Base-by-base conservation (phyloP, 257 asterid genomes). In the Voacanga thouarsii region DNA sequence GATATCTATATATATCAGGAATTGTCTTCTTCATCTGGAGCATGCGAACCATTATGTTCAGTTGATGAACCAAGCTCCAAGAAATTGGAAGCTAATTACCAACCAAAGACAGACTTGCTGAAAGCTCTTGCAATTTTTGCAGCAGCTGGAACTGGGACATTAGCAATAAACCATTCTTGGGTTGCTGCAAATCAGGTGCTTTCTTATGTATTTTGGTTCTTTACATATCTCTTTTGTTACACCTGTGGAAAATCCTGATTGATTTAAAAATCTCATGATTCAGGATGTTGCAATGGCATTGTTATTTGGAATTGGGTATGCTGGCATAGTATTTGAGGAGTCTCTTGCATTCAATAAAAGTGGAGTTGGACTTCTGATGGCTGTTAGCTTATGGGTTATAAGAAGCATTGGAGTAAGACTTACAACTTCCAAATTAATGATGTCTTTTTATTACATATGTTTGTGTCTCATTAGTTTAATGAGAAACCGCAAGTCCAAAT, bases 331-430 rank as follows among this genome's bases (percentile, higher is more conserved):
- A 88, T 95, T 95, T 77, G 99, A 95, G 81, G 99, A 95, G 78
- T 91, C 98, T 72, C 97, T 93, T 57, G 97, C 99, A 24, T 93
- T 95, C 91, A 95, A 95, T 78, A 95, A 95, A 90, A 95, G 98
- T 82, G 99, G 99, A 66, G 93, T 95, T 23, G 99, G 98, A 77
- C 97, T 95, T 82, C 78, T 93, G 81, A 93, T 95, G 99, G 99
- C 98, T 68, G 98, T 93, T 78, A 79, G 97, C 87, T 89, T 95
- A 86, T 95, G 99, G 99, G 92, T 86, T 74, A 70, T 95, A 81
- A 85, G 98, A 84, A 95, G 97, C 92, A 92, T 93, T 49, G 99
- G 97, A 89, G 98, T 93, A 87, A 87, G 95, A 68, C 74, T 80
- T 73, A 16, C 77, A 63, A 59, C 74, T 21, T 41, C 39, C 8